Percentiles rank a stretch among this genome's conserved stretches.
Conservation (phyloP, 2,329 filamentous ascomycete genomes). For the Aspergillus niger region DNA sequence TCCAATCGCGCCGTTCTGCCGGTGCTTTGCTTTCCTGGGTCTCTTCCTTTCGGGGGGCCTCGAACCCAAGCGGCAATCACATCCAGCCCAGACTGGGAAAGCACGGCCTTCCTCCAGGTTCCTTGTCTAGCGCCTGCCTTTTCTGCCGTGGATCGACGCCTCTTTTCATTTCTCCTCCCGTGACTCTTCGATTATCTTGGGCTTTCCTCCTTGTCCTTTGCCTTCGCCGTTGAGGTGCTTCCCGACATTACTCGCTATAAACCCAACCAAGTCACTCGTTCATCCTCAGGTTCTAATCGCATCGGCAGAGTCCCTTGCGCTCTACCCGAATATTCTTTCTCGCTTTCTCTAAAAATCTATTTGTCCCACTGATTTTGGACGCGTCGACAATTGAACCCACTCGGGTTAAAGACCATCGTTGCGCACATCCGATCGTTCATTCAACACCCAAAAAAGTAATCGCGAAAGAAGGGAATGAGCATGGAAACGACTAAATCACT, state of each 20-base stretch:
- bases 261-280: conserved; percentile 16
- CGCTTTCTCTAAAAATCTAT: not conserved
- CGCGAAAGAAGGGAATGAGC: conserved; percentile 6
- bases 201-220: conserved; percentile 6
- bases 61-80: not conserved
- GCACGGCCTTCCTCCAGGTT: conserved; percentile 2
- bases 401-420: not conserved
- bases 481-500: conserved; percentile 14
- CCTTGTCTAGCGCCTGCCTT: conserved; percentile 1
- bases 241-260: conserved; percentile 5
- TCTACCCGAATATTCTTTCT: not conserved
- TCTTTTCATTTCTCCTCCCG: conserved; percentile 10
- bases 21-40: not conserved
- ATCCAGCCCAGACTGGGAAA: not conserved
- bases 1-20: not conserved
- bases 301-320: conserved; percentile 1
- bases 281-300: conserved; percentile 14
- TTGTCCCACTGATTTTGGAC: conserved; percentile 13
- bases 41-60: not conserved
- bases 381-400: conserved; percentile 9
- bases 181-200: conserved; percentile 5
- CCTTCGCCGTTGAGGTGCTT: conserved; percentile 1
- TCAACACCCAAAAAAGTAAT: not conserved
- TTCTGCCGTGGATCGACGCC: conserved; percentile 11
- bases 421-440: not conserved